Base-by-base conservation (phyloP, 805 yeast species). In the Candida chauliodis region DNA sequence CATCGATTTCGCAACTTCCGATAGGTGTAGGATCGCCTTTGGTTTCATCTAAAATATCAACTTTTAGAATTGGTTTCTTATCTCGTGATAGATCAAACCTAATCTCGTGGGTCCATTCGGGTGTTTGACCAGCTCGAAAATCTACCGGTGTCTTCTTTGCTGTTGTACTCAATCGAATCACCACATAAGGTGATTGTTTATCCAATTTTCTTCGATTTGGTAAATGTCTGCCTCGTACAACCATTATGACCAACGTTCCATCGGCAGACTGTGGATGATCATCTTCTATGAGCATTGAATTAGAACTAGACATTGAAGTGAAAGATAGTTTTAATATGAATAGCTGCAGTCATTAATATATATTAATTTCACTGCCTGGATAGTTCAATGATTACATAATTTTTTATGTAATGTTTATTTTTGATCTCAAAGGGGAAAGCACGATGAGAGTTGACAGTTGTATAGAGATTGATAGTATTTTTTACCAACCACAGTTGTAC, bases 51-150 rank as follows among this genome's bases (percentile, higher is more conserved):
- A 89, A 76, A 1, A 89, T 79, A 26, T 85, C 86, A 2, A 93
- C 66, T 44, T 78, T 78, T 63, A 93, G 58, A 0, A 70, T 43
- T 1, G 88, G 83, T 36, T 73, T 78, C 19, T 81, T 69, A 25
- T 81, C 84, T 6, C 84, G 73, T 1, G 79, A 71, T 18, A 87
- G 66, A 26, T 74, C 74, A 52, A 84, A 86, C 48, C 86, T 66
- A 41, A 84, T 68, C 46, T 85, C 88, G 43, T 79, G 79, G 43
- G 86, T 81, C 87, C 97, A 93, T 15, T 70, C 76, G 1, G 99
- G 99, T 4, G 86, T 84, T 56, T 93, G 99, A 2, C 99, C 99
- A 1, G 96, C 99, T 48, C 98, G 66, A 37, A 77, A 74, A 42
- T 85, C 79, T 0, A 87, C 73, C 24, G 79, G 80, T 1, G 97